Conservation (phyloP, 768 basidiomycete genomes). For the Lyophyllum shimeji region DNA sequence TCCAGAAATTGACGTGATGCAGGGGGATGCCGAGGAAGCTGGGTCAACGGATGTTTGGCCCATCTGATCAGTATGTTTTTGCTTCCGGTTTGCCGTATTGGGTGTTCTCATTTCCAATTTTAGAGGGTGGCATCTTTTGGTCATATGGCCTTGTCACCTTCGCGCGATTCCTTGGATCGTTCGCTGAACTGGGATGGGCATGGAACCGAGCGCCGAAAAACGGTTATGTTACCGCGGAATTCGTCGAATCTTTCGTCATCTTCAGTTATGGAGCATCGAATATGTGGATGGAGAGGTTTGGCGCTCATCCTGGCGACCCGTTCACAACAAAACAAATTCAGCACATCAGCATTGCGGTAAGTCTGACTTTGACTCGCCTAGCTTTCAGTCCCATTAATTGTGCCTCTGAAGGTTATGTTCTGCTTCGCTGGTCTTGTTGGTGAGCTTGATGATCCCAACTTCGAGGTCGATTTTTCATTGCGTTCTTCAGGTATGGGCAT, state of each 20-base stretch:
- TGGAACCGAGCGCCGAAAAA: conserved; percentile 77
- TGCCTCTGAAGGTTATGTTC: conserved; percentile 73
- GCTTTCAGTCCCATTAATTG: not conserved
- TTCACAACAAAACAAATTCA: conserved; percentile 91
- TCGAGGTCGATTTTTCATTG: not conserved
- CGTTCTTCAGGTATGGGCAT: conserved; percentile 62
- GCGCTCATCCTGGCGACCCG: conserved; percentile 75
- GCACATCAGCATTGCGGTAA: conserved; percentile 89
- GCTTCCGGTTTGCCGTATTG: not conserved
- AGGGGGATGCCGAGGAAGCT: conserved; percentile 78
- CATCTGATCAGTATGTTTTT: conserved; percentile 81
- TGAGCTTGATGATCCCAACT: not conserved
- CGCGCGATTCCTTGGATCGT: conserved; percentile 92
- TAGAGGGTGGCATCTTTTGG: conserved; percentile 93
- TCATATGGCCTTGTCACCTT: conserved; percentile 86
- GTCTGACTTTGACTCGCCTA: conserved; percentile 15
- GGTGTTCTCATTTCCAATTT: conserved; percentile 7
- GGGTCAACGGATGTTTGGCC: conserved; percentile 81
- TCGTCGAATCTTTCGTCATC: conserved; percentile 77
- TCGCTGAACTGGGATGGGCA: conserved; percentile 88
- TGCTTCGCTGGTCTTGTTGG: conserved; percentile 91
- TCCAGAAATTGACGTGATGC: conserved; percentile 10
- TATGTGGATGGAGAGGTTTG: conserved; percentile 97
- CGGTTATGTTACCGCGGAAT: conserved; percentile 63
- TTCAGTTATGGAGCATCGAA: conserved; percentile 89